Evolutionary conservation across 1,284 basidiomycete genomes (phyloP), one percentile per base, ranked within the genome.

Genomic region (Tilletiaria anomala): DNA sequence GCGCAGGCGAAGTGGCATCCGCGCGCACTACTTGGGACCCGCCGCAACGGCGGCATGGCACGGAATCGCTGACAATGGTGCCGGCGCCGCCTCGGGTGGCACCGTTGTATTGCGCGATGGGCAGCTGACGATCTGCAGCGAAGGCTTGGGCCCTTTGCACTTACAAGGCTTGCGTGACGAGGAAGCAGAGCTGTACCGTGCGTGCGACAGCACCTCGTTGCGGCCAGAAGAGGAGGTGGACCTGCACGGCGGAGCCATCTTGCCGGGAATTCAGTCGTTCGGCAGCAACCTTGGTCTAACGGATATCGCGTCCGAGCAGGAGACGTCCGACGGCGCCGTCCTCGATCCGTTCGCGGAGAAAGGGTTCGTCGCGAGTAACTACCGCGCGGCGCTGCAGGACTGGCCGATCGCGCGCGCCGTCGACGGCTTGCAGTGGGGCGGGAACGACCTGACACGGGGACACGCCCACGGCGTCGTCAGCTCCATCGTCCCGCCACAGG

Each of bases 391-490:
- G 20, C 19, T 45, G 11, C 24, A 26, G 6, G 17, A 35, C 14
- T 55, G 50, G 50, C 48, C 47, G 1, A 20, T 47, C 1, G 40
- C 47, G 1, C 45, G 49, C 1, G 56, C 58, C 4, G 56, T 46
- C 2, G 60, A 63, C 32, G 58, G 54, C 2, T 39, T 63, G 8
- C 48, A 53, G 23, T 57, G 43, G 32, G 56, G 54, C 11, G 56
- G 56, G 0, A 50, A 63, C 38, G 58, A 61, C 36, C 37, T 61
- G 35, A 33, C 48, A 8, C 48, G 51, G 5, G 72, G 72, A 4
- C 69, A 73, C 37, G 67, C 68, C 21, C 60, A 68, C 12, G 74
- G 74, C n/a, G 71, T 87, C 12, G 78, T 78, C 0, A 75, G 77
- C 1, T 80, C 78, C 4, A 69, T 73, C 24, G 63, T 65, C 2